Evolutionary conservation across 1,139 yeast genomes (phyloP), one percentile per base, ranked within the genome.

Genomic region (Debaryomyces sp.): DNA sequence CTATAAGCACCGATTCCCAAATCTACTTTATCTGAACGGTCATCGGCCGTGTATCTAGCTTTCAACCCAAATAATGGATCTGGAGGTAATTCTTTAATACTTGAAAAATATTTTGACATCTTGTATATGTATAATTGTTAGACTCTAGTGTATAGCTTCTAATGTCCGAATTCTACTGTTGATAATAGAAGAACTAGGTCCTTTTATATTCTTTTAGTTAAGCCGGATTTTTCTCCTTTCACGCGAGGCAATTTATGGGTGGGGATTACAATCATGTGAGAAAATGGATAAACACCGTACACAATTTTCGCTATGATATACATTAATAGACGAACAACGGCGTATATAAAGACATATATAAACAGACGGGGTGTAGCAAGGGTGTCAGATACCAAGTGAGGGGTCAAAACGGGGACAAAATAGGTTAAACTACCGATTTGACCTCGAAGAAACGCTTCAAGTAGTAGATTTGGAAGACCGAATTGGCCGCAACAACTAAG

Each of bases 1-100:
- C 98, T 84, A 78, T 94, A 94, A 43, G 98, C 98, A 55, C 98
- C 98, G 53, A 92, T 92, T 48, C 97, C 97, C 56, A 90, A 77
- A 69, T 91, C 96, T 55, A 92, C 90, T 75, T 92, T 94, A 52
- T 80, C 77, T 5, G 76, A 27, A 50, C 90, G 74, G 10, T 82
- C 60, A 62, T 92, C 97, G 37, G 81, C 80, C 50, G 73, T 71
- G 71, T 73, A 88, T 61, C 91, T 76, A 42, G 90, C 92, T 67
- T 87, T 89, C 55, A 94, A 81, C 32, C 89, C 96, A 62, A 94
- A 94, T 51, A 87, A 76, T 9, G 92, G 89, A 66, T 87, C 95
- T 32, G 89, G 86, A 35, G 92, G 92, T 54, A 86, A 72, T 59
- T 79, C 81, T 47, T 76, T 75, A 54, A 86, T 75, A 54, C 75